phyloP scores from a whole-genome alignment of 2,329 filamentous ascomycete species.

The Pestalotiopsis sp. region DNA sequence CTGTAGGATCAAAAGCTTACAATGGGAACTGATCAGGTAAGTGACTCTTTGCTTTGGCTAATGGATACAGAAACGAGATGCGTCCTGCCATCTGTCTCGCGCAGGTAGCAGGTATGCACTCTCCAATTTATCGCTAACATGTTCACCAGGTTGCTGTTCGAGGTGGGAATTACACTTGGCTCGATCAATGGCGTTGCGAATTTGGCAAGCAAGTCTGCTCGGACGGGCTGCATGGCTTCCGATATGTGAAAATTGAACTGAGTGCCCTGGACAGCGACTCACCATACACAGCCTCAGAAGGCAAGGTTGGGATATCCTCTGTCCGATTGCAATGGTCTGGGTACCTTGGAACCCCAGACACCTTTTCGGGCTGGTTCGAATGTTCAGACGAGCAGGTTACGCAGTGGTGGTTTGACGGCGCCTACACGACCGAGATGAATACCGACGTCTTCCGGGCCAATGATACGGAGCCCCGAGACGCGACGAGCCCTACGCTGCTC shows the following conservation, averaged over 20 bases:
- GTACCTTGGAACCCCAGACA: slow-evolving; percentile 48
- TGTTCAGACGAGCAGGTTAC: slow-evolving; percentile 51
- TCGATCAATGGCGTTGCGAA: slow-evolving; percentile 44
- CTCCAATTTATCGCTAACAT: neutral
- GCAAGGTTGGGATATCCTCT: slow-evolving; percentile 43
- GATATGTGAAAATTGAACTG: slow-evolving; percentile 51
- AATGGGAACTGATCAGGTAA: slow-evolving; percentile 48
- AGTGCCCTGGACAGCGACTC: slow-evolving; percentile 44
- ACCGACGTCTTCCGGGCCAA: slow-evolving; percentile 47
- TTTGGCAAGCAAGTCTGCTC: slow-evolving; percentile 45
- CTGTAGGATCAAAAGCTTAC: slow-evolving; percentile 31
- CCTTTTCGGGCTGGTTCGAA: slow-evolving; percentile 53
- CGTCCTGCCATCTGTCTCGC: no score
- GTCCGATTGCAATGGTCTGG: slow-evolving; percentile 44
- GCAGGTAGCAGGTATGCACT: no score
- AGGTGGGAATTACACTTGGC: slow-evolving; percentile 44
- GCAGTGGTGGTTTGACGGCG: slow-evolving; percentile 55
- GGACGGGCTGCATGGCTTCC: slow-evolving; percentile 55
- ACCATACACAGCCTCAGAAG: slow-evolving; percentile 44
- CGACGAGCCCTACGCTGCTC: slow-evolving; percentile 42
- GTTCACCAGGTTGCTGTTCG: slow-evolving; percentile 43
- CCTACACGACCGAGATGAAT: slow-evolving; percentile 53
- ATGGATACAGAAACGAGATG: no score
- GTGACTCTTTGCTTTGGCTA: no score
- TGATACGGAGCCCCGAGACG: slow-evolving; percentile 49